Percentiles rank a stretch among this genome's conserved stretches.
phyloP scores from a whole-genome alignment of 129 eudicot species.

The Escallonia rubra region DNA sequence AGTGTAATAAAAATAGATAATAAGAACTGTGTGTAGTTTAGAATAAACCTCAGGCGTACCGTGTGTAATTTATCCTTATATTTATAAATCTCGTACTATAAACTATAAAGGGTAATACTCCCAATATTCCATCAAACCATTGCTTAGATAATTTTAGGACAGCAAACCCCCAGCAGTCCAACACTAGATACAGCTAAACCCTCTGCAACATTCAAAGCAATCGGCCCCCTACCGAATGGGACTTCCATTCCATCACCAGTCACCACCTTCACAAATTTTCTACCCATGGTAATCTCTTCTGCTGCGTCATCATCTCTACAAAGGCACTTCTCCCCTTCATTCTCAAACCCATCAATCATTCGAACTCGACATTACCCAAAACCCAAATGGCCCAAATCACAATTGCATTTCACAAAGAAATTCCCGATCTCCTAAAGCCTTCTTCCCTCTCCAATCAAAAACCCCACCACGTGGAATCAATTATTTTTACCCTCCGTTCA shows the following conservation, averaged over 20 bases:
- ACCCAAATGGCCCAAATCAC: constrained; percentile 26
- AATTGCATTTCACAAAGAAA: constrained; percentile 30
- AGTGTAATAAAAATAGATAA: no score
- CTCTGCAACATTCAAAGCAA: background rate
- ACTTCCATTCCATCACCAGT: background rate
- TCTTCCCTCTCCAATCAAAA: constrained; percentile 18
- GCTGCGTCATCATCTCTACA: constrained; percentile 11
- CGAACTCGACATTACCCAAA: constrained; percentile 32
- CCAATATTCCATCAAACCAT: no score
- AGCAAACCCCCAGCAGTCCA: no score
- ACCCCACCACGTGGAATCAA: constrained; percentile 30
- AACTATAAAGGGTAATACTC: no score
- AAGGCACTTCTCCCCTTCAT: constrained; percentile 30
- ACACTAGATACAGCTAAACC: constrained; percentile 7
- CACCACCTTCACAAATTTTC: constrained; percentile 12
- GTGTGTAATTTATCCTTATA: no score
- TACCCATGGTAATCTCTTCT: constrained; percentile 17
- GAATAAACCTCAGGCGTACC: no score
- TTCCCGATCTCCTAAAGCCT: constrained; percentile 31
- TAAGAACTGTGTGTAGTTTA: no score
- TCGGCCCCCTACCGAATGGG: constrained; percentile 12
- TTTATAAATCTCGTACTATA: no score
- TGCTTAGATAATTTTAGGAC: no score
- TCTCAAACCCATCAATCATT: constrained; percentile 13
- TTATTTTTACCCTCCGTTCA: constrained; percentile 43